Evolutionary conservation across 2,329 filamentous ascomycete genomes (phyloP).

Genomic region (Beauveria australis): DNA sequence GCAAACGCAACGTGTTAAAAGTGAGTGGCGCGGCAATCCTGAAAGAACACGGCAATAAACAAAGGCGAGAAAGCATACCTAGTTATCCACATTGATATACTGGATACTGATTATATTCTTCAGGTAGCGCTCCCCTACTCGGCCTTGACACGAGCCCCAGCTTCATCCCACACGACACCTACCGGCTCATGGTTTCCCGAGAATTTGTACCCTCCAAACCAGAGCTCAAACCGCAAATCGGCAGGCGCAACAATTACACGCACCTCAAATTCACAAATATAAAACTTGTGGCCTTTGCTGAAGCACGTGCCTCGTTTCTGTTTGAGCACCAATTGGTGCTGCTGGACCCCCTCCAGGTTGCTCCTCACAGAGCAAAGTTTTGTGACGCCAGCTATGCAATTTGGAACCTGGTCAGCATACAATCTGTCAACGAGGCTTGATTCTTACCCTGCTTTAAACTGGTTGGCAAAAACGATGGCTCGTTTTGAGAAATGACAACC

Average conservation of each 20-base stretch:
- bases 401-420: not conserved
- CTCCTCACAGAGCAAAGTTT: slow-evolving; percentile 33
- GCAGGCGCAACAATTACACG: slow-evolving; percentile 47
- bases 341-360: slow-evolving; percentile 30
- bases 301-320: slow-evolving; percentile 27
- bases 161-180: slow-evolving; percentile 25
- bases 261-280: slow-evolving; percentile 37
- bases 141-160: not conserved
- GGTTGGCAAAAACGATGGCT: slow-evolving; percentile 26
- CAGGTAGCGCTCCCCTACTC: not conserved
- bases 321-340: slow-evolving; percentile 30
- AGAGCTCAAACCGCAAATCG: slow-evolving; percentile 40
- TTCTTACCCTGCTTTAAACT: slow-evolving; percentile 29
- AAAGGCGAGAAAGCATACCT: no score
- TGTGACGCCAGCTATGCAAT: slow-evolving; percentile 24
- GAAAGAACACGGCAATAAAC: no score
- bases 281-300: slow-evolving; percentile 27
- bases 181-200: slow-evolving; percentile 31
- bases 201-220: slow-evolving; percentile 32
- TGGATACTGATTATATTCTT: no score
- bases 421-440: not conserved
- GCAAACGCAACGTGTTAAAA: no score
- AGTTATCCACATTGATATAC: no score
- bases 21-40: no score
- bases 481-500: slow-evolving; percentile 32